Percentiles rank a stretch among this genome's conserved stretches.
These are phyloP conservation scores for Penicillium paxilli DNA, from an alignment of 495 filamentous ascomycete genomes.

Conservation along the genomic window DNA sequence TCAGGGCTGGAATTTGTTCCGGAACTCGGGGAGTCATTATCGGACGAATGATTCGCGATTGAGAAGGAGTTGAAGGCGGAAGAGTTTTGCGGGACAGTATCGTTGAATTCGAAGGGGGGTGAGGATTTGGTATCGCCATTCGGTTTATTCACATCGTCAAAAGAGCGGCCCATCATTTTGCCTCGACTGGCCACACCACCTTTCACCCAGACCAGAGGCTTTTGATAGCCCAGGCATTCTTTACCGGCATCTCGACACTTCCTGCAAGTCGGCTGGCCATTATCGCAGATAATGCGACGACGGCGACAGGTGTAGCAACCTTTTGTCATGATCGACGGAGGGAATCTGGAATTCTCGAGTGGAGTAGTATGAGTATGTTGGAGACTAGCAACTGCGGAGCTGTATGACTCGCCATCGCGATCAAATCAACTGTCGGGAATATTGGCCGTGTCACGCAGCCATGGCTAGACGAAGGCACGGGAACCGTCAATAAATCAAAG, in stretches of 20 bases:
- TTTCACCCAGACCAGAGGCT: conserved; percentile 52
- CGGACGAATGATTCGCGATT: conserved; percentile 18
- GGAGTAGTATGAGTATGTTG: conserved; percentile 10
- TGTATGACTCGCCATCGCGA: conserved; percentile 29
- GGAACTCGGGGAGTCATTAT: conserved; percentile 20
- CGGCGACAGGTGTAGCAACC: conserved; percentile 53
- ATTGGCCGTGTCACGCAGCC: conserved; percentile 10
- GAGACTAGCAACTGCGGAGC: conserved; percentile 18
- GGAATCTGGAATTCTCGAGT: conserved; percentile 12
- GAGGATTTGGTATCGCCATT: conserved; percentile 1
- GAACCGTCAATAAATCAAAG: too few relatives aligned
- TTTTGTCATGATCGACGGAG: conserved; percentile 40
- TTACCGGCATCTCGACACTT: conserved; percentile 65
- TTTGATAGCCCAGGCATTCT: conserved; percentile 63
- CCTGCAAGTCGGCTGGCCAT: conserved; percentile 60
- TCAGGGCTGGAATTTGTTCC: conserved; percentile 19
- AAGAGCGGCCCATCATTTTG: conserved; percentile 53
- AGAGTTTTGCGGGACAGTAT: not conserved
- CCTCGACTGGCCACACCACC: conserved; percentile 51
- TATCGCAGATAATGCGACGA: conserved; percentile 57
- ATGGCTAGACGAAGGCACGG: conserved; percentile 10
- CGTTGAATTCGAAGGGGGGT: not conserved
- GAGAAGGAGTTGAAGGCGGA: conserved; percentile 11
- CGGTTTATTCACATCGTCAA: conserved; percentile 34
- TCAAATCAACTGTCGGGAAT: conserved; percentile 9